Base-by-base conservation (phyloP, 1,284 basidiomycete genomes). In the Somion occarium region DNA sequence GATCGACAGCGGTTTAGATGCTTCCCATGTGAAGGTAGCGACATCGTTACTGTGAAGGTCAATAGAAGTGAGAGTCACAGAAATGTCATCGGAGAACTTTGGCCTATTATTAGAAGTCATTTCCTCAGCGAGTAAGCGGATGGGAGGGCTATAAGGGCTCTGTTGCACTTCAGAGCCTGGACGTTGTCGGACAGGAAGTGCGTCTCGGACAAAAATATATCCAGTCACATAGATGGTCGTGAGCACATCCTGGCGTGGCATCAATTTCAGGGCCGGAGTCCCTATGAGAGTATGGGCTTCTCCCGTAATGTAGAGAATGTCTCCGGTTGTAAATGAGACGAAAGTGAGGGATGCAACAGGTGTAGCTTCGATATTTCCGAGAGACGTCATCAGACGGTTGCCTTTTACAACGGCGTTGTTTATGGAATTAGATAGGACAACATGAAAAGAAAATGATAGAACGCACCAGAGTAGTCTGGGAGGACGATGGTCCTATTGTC, bases 271-370 rank as follows among this genome's bases (percentile, higher is more conserved):
- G 1, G 82, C 80, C 0, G 71, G 69, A 0, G 55, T 48, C 22
- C 76, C 81, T n/a, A 78, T 59, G 23, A 78, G 58, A 48, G 79
- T 83, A 20, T 64, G 66, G 1, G 82, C 83, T 1, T 65, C 60
- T 9, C 83, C 83, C 2, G 83, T 84, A 23, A 85, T 59, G 59
- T 86, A 86, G 5, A 86, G 72, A 19, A 86, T 68, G 46, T 76
- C 67, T 2, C 84, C 83, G 0, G 72, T 73, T 2, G 59, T 64
- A 58, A 82, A 85, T 13, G 74, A 72, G n/a, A 78, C 61, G 50
- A 85, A 75, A 1, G 79, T 77, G 38, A 84, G 63, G 1, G 75
- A 76, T 4, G 81, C 83, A 2, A 78, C 58, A 0, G 77, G 74
- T 0, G 79, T 80, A 3, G 69, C 73, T 56, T 83, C 78, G 34